Base-by-base conservation (phyloP, 306 rosid species). In the Medicago lupulina region DNA sequence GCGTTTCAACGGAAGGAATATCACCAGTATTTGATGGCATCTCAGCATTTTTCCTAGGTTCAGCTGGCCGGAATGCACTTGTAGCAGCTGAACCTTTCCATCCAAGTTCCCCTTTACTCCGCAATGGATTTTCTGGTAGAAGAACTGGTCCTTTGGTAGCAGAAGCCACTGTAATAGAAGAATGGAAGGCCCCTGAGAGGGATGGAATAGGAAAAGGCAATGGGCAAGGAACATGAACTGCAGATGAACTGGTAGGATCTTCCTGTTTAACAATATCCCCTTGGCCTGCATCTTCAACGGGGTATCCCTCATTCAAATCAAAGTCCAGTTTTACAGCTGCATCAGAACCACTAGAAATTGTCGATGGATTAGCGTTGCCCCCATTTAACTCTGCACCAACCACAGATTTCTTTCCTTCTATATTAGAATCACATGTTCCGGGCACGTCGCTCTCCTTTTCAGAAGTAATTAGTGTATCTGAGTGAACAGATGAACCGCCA, bases 31-130 rank as follows among this genome's bases (percentile, higher is more conserved):
- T 77, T 46, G 77, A 82, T 13, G 72, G 55, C 43, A 50, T 70
- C 78, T 91, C 98, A 2, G 81, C 53, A 79, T 68, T 83, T 75
- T 89, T 96, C 77, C 97, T 85, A 43, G 96, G 99, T 79, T 96
- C 99, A 16, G 99, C 98, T 9, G 97, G 96, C 12, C 97, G 89
- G 76, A 96, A 92, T 66, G 99, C 99, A 80, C 99, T 96, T 36
- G 97, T 96, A 63, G 96, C 97, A 64, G 99, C 96, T 10, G 99
- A 90, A 8, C 99, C 99, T 81, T 92, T 95, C 99, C 98, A 96
- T 68, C 98, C 97, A 78, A 88, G 93, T 75, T 89, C 97, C 70
- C 86, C 89, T 66, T 83, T 96, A 63, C 76, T 86, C 69, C 86
- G 86, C 84, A 90, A 70, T 3, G 83, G 88, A 82, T 87, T 88